Base-by-base conservation (phyloP, 192 early-diverging fungal genomes). In the Backusella mclennaniae region DNA sequence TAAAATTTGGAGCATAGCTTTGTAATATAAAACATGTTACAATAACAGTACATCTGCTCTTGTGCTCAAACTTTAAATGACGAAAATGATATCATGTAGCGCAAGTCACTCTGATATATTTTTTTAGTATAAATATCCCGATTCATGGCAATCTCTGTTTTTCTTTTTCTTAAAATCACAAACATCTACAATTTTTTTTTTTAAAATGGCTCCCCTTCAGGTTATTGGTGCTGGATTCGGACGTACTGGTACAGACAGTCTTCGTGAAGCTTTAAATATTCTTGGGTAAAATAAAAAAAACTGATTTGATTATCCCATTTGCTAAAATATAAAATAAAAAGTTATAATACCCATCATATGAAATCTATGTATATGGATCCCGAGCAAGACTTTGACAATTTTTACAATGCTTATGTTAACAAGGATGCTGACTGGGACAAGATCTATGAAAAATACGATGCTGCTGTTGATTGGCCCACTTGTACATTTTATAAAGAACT, bases 281-380 rank as follows among this genome's bases (percentile, higher is more conserved):
- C 38, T 79, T 42, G 77, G 77, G 67, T 74, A 74, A 73, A 5
- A 29, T n/a, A 6, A 19, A 35, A 52, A 1, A 1, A 1, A 17
- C 21, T 15, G 6, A 23, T 46, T 5, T 44, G 1, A 56, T 21
- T 1, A n/a, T 26, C 23, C 2, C 6, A 56, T 23, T 56, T 23
- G 21, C 19, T 56, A 56, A n/a, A 31, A 35, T 67, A 31, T 7
- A 67, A 35, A 31, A 17, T 29, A 17, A 41, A 42, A 42, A 77
- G 76, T 19, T 73, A 77, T 19, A 53, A 71, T 21, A 71, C 71
- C 41, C 71, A 73, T 23, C 76, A 77, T 67, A 77, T 77, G 76
- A 17, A 41, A 9, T 17, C n/a, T 26, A 46, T 77, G 14, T 66
- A 70, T 21, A 49, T 9, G 31, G 77, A 79, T 31, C 67, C 72